Evolutionary conservation across 1,284 basidiomycete species (phyloP).

Genomic region (Trametes pubescens): DNA sequence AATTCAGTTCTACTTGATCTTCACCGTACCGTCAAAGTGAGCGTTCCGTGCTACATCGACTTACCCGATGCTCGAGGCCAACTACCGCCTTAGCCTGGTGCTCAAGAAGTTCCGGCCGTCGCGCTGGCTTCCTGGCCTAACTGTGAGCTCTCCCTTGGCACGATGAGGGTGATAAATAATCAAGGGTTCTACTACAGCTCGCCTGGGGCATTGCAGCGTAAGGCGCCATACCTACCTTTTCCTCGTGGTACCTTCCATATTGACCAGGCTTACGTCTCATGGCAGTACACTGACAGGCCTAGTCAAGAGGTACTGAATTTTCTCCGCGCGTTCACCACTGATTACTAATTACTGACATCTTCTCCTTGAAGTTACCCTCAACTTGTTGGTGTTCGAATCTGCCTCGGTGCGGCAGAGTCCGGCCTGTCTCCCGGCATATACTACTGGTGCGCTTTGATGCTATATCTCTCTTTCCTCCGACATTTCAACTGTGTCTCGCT

Average conservation of each 20-base stretch:
- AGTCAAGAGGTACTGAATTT: slow-evolving; percentile 57
- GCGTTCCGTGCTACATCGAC: slow-evolving; percentile 16
- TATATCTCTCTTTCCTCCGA: too few relatives aligned
- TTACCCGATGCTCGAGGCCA: too few relatives aligned
- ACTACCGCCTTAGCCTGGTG: slow-evolving; percentile 35
- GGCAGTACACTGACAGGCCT: slow-evolving; percentile 69
- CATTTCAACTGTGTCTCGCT: not conserved
- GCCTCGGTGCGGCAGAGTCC: slow-evolving; percentile 71
- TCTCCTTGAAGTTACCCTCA: slow-evolving; percentile 57
- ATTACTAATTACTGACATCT: not conserved
- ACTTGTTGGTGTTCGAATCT: slow-evolving; percentile 64
- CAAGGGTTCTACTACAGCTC: slow-evolving; percentile 24
- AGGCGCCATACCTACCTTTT: not conserved
- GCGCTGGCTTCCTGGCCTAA: slow-evolving; percentile 45
- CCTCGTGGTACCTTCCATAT: too few relatives aligned
- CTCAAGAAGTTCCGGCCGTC: slow-evolving; percentile 47
- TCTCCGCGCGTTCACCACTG: not conserved
- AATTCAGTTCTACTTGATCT: slow-evolving; percentile 61
- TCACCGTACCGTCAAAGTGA: slow-evolving; percentile 68
- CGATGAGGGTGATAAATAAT: not conserved
- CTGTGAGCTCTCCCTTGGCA: slow-evolving; percentile 24
- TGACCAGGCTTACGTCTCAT: too few relatives aligned
- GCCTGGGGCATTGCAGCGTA: slow-evolving; percentile 40
- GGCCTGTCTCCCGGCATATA: slow-evolving; percentile 74
- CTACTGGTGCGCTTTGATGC: slow-evolving; percentile 54